Evolutionary conservation across 306 rosid species (phyloP), one percentile per base, ranked within the genome.

Genomic region (Alnus rubra): DNA sequence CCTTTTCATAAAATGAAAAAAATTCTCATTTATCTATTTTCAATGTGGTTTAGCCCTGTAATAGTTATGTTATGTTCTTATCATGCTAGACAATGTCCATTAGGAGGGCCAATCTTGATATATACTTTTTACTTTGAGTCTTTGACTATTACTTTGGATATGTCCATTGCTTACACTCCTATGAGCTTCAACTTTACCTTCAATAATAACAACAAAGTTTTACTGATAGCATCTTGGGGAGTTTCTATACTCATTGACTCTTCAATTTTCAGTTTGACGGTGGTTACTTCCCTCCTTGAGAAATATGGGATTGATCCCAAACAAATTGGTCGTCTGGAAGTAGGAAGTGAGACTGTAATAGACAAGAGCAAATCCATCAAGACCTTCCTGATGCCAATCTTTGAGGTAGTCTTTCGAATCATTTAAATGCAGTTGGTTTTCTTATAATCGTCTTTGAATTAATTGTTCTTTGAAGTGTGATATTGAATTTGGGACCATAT

Each of bases 321-420:
- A 84, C 96, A 93, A 88, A 93, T 95, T 86, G 99, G 99, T 80
- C 99, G 99, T 55, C 85, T 96, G 63, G 99, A 93, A 90, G 99
- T 96, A 47, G 99, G 99, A 76, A 96, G 97, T 14, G 99, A 96
- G 89, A 96, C 99, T 71, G 98, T 93, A 76, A 93, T 96, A 76
- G 99, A 96, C 94, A 96, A 96, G 86, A 96, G 99, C 92, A 96
- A 96, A 81, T 96, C 99, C 68, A 93, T 96, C 76, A 96, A 96
- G 94, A 91, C 99, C 74, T 93, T 96, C 90, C 87, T 93, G 83
- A 96, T 96, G 99, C 93, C 87, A 82, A 93, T 96, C 74, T 96
- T 96, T 85, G 99, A 96, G 99, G 99, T 95, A 79, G 65, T 19
- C 45, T 64, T 83, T 73, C 5, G 52, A 63, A 69, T 44, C 67